A percentile compares a stretch with the other conserved stretches of the same genome.
These are phyloP conservation scores for Penicillium tannophilum DNA, from an alignment of 495 filamentous ascomycete genomes.

Conservation along the genomic window DNA sequence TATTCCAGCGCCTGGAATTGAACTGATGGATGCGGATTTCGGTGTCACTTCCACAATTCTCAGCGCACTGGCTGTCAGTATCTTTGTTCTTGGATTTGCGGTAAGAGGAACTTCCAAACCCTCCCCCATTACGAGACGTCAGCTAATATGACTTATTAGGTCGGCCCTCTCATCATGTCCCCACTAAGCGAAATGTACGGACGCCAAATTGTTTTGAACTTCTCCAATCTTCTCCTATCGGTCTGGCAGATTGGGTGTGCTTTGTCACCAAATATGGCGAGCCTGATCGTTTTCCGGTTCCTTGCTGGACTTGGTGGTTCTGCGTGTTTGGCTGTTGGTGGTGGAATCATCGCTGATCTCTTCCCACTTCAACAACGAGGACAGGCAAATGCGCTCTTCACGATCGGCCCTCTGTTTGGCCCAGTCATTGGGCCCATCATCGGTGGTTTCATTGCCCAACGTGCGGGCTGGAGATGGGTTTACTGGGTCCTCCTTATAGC, in stretches of 20 bases:
- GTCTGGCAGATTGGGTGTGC: not conserved
- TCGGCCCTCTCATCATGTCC: not conserved
- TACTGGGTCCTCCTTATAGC: not conserved
- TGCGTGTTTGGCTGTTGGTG: not conserved
- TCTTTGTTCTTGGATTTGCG: too few relatives aligned
- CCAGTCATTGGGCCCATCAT: slow-evolving; percentile 7
- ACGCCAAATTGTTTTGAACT: not conserved
- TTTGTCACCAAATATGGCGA: not conserved
- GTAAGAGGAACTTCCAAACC: too few relatives aligned
- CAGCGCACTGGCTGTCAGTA: too few relatives aligned
- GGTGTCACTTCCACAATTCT: too few relatives aligned
- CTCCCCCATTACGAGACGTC: too few relatives aligned
- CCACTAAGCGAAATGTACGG: not conserved
- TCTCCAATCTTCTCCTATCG: not conserved
- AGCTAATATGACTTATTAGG: too few relatives aligned
- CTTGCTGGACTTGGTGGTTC: not conserved
- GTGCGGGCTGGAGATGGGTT: slow-evolving; percentile 8
- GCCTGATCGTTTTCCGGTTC: not conserved
- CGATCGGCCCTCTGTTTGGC: not conserved
- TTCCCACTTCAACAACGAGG: slow-evolving; percentile 1
- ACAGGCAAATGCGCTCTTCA: not conserved
- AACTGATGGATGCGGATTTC: too few relatives aligned
- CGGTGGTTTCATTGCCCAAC: slow-evolving; percentile 3
- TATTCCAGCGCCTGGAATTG: too few relatives aligned
- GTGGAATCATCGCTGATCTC: not conserved